Base-by-base conservation (phyloP, 768 basidiomycete species). In the Leccinum variicolor region DNA sequence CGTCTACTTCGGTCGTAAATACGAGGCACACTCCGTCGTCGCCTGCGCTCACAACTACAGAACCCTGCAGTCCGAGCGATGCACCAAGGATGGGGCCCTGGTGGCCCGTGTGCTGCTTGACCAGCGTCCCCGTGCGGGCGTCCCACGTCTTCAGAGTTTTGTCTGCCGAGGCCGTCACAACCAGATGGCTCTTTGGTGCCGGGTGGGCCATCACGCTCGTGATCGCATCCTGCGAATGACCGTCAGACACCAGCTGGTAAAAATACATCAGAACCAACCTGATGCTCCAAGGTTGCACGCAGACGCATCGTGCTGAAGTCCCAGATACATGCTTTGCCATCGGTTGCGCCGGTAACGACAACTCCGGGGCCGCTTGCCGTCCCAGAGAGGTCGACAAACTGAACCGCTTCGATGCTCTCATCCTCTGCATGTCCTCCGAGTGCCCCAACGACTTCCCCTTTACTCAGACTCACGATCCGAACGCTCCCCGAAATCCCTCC, bases 271-370 rank as follows among this genome's bases (percentile, higher is more conserved):
- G 28, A 53, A 76, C 83, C 52, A 60, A 95, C 95, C 72, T 86
- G 77, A 66, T 98, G 95, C 60, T 87, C 78, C 6, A 97, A 75
- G 14, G 90, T 94, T 17, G 87, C 81, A 55, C 97, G 82, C 52
- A 94, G 70, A 60, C 90, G 81, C 81, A 92, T 92, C 25, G 92
- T 95, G 51, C 81, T 81, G 45, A 95, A 79, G 74, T 99, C 97
- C 94, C 96, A 99, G 33, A 98, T 86, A 64, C 90, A 93, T 17
- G 86, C 89, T 69, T 93, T 95, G 0, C 94, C 94, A 67, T 99
- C 97, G 4, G 96, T 98, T 5, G 84, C 94, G 11, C 91, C 95
- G 2, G 90, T 93, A 0, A 92, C 84, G 11, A 87, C 86, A 19
- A 91, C 84, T 8, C 62, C 66, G 7, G 82, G 78, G 4, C 81